Percentiles rank a stretch among this genome's conserved stretches.
Evolutionary conservation across 768 basidiomycete genomes (phyloP).

Genomic region (Termitomyces eurrhizus): DNA sequence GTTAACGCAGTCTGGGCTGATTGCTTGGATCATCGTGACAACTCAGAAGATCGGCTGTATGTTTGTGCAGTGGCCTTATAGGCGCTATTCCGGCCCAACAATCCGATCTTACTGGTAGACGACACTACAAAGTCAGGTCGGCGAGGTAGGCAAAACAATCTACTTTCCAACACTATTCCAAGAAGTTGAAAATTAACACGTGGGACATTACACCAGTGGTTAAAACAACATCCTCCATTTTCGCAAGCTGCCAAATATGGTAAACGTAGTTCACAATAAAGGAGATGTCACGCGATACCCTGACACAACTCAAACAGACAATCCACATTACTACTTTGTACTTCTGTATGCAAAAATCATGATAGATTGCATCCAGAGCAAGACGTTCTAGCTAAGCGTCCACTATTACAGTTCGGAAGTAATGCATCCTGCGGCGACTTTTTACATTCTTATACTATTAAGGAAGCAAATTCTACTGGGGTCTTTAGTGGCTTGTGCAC

Average conservation of each 20-base stretch:
- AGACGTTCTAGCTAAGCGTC: not conserved
- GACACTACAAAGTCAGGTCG: not conserved
- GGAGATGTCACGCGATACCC: constrained; percentile 2
- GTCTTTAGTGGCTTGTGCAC: not conserved
- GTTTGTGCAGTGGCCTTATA: not conserved
- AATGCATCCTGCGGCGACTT: not conserved
- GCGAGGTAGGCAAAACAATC: too few relatives aligned
- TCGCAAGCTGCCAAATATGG: constrained; percentile 27
- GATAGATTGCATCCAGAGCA: not conserved
- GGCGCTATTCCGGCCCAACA: too few relatives aligned
- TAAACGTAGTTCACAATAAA: constrained; percentile 29
- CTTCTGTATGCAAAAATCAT: not conserved
- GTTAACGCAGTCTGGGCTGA: not conserved
- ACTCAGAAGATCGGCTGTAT: not conserved
- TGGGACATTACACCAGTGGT: not conserved
- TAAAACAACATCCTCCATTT: not conserved
- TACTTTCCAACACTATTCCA: not conserved
- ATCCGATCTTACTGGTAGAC: not conserved
- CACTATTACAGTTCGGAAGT: not conserved
- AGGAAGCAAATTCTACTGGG: too few relatives aligned
- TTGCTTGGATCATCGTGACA: not conserved
- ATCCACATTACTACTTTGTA: not conserved
- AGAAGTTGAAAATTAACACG: not conserved
- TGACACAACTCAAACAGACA: not conserved
- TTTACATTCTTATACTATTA: not conserved